Evolutionary conservation across 768 basidiomycete genomes (phyloP), one percentile per base, ranked within the genome.

Genomic region (Suillus tomentosus): DNA sequence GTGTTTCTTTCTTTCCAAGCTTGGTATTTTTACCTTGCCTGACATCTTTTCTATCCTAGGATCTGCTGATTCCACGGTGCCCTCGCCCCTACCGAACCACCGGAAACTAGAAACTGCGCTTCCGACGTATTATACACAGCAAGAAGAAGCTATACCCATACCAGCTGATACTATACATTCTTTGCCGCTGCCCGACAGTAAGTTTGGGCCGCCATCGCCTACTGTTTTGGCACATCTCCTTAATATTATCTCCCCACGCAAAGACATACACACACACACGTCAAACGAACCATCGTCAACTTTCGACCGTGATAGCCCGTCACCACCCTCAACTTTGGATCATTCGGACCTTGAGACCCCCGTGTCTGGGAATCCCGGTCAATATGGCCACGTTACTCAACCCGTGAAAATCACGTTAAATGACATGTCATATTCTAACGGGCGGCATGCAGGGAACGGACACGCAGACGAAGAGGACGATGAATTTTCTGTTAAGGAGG

Each of bases 21-120:
- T 54, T 22, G 37, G 9, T 58, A 47, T 55, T 47, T 62, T 31
- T 34, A 65, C 59, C 36, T 50, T 62, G 34, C 58, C 63, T 67
- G 24, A 68, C 22, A 8, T 48, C 3, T 65, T 22, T 11, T 11
- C 24, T 55, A 15, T 43, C 69, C 40, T 69, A 91, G 90, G 90
- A 61, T 85, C 89, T 36, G 88, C 84, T 17, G 90, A 91, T 71
- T 91, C 90, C 17, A 89, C 88, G 22, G 70, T 86, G 17, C 88
- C 89, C 2, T 76, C 90, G 69, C 70, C 84, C n/a, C 63, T 76
- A 37, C 77, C 76, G 51, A 67, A 63, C 27, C 69, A 67, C 56
- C 75, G 74, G 61, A 76, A 70, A 57, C 68, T 74, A 15, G 72
- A 66, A 42, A 65, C 68, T 24, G 63, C 27, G 0, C 42, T 64